These are phyloP conservation scores for Populus nigra DNA, from an alignment of 345 rosid species.

Conservation along the genomic window DNA sequence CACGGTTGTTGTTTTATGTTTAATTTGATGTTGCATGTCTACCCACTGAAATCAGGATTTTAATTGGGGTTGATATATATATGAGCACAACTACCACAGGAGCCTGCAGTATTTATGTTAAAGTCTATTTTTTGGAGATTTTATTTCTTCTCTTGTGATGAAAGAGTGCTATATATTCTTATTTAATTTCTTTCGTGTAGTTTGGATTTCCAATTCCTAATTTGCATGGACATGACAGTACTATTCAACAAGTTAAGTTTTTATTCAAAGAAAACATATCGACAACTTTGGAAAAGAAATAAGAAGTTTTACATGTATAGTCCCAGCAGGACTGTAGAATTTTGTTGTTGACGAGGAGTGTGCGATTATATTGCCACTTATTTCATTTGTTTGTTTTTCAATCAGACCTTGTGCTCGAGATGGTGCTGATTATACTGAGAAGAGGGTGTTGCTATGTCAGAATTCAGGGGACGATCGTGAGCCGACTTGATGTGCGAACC, in stretches of 20 bases:
- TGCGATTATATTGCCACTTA: background rate
- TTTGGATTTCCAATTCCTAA: background rate
- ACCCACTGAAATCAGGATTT: background rate
- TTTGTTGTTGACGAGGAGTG: background rate
- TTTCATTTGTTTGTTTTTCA: constrained; percentile 4
- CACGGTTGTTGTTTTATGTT: background rate
- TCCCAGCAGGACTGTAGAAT: background rate
- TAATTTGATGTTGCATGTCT: background rate
- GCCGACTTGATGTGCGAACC: constrained; percentile 23
- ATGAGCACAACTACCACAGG: background rate
- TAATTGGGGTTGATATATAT: background rate
- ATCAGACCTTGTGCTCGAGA: constrained; percentile 33
- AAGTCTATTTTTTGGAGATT: too few relatives aligned
- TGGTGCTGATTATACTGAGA: constrained; percentile 28
- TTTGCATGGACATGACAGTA: background rate
- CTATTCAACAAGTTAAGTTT: background rate
- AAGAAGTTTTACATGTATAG: background rate
- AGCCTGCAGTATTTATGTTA: too few relatives aligned
- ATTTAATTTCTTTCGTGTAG: background rate
- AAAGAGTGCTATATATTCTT: background rate
- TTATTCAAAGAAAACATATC: background rate
- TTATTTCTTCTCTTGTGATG: background rate
- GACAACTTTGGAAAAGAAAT: background rate
- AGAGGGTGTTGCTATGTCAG: constrained; percentile 21
- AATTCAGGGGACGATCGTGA: constrained; percentile 21